phyloP scores from a whole-genome alignment of 768 basidiomycete species.

The Termitomyces titanicus region DNA sequence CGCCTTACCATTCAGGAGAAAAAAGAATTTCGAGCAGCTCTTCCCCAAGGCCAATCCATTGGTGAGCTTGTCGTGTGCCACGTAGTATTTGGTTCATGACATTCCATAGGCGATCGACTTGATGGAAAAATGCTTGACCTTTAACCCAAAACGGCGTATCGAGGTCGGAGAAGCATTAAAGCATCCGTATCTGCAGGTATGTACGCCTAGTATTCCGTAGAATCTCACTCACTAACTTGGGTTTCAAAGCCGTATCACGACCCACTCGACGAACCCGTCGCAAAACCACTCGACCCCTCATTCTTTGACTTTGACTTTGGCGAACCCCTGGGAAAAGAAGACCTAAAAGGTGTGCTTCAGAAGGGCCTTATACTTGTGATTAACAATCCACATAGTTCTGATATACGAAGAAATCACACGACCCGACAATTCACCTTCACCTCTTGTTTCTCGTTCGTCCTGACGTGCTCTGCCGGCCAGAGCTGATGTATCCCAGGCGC shows the following conservation, averaged over 20 bases:
- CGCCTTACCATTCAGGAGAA: slow-evolving; percentile 83
- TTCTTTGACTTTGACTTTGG: slow-evolving; percentile 86
- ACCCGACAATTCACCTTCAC: slow-evolving; percentile 19
- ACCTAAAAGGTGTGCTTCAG: slow-evolving; percentile 53
- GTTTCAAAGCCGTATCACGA: slow-evolving; percentile 78
- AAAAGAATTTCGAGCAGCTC: slow-evolving; percentile 62
- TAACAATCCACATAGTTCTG: slow-evolving; percentile 25
- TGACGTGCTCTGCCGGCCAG: slow-evolving; percentile 2
- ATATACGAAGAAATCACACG: slow-evolving; percentile 52
- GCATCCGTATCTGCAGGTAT: slow-evolving; percentile 65
- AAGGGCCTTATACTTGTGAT: neutral
- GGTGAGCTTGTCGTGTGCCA: slow-evolving; percentile 34
- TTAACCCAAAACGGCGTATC: slow-evolving; percentile 83
- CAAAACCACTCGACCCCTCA: slow-evolving; percentile 66
- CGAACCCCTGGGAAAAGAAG: slow-evolving; percentile 58
- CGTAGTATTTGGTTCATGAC: too few relatives aligned
- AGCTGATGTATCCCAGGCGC: neutral
- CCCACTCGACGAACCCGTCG: slow-evolving; percentile 83
- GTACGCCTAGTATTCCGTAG: too few relatives aligned
- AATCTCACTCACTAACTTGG: too few relatives aligned
- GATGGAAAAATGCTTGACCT: slow-evolving; percentile 77
- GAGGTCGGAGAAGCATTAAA: slow-evolving; percentile 83
- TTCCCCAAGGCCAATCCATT: slow-evolving; percentile 75
- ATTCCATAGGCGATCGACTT: slow-evolving; percentile 64
- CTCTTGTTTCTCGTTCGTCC: slow-evolving; percentile 5